phyloP scores from a whole-genome alignment of 495 filamentous ascomycete species.

The Talaromyces borbonicus region DNA sequence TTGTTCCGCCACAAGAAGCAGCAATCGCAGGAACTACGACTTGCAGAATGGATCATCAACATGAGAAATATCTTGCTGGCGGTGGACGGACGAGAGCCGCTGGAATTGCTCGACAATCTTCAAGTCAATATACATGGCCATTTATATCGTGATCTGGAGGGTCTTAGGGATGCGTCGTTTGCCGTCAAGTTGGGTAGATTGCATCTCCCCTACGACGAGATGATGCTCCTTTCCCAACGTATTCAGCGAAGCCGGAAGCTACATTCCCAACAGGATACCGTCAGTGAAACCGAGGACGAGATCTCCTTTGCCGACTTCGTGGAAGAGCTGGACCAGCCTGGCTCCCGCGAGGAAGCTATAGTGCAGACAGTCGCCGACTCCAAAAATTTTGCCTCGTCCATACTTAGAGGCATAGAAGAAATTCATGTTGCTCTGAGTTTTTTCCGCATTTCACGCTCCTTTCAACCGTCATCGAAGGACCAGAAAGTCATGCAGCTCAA shows the following conservation, averaged over 20 bases:
- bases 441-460: slow-evolving; percentile 70
- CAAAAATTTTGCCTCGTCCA: slow-evolving; percentile 82
- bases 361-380: slow-evolving; percentile 86
- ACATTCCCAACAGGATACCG: slow-evolving; percentile 23
- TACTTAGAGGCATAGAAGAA: slow-evolving; percentile 87
- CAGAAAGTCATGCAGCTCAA: slow-evolving; percentile 67
- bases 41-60: slow-evolving; percentile 90
- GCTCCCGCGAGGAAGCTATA: slow-evolving; percentile 62
- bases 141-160: slow-evolving; percentile 78
- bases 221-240: slow-evolving; percentile 49
- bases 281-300: slow-evolving; percentile 36
- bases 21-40: slow-evolving; percentile 58
- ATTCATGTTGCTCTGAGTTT: slow-evolving; percentile 94
- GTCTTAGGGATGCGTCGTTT: slow-evolving; percentile 81
- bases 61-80: slow-evolving; percentile 80
- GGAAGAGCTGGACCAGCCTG: slow-evolving; percentile 66
- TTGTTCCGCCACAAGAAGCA: slow-evolving; percentile 78
- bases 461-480: slow-evolving; percentile 54
- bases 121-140: slow-evolving; percentile 86
- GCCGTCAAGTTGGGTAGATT: slow-evolving; percentile 83
- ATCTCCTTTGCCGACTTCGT: slow-evolving; percentile 65
- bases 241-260: slow-evolving; percentile 31
- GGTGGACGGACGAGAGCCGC: slow-evolving; percentile 69
- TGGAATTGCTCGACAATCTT: slow-evolving; percentile 83
- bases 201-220: slow-evolving; percentile 83